phyloP scores from a whole-genome alignment of 345 rosid species.

The Clausena lansium region DNA sequence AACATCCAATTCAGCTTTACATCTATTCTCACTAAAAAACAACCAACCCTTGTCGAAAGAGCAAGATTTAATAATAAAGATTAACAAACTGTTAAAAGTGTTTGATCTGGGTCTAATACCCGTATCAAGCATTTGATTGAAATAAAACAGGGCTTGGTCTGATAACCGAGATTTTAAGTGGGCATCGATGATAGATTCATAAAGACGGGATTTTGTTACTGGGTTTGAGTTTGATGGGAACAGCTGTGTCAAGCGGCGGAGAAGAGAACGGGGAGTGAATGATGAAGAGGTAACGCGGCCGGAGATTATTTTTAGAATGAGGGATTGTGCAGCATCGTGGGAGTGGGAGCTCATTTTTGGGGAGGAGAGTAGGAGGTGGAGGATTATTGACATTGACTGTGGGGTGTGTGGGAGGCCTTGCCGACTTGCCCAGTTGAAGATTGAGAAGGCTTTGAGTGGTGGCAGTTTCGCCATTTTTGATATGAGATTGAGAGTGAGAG shows the following conservation, averaged over 20 bases:
- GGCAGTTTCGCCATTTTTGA: constrained; percentile 52
- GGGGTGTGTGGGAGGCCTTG: constrained; percentile 46
- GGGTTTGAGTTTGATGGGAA: constrained; percentile 8
- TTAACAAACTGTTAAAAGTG: constrained; percentile 46
- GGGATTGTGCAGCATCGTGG: constrained; percentile 37
- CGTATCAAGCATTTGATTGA: constrained; percentile 44
- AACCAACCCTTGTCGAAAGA: constrained; percentile 43
- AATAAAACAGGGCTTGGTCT: constrained; percentile 43
- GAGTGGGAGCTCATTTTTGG: constrained; percentile 18
- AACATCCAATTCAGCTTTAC: constrained; percentile 40
- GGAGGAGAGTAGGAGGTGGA: constrained; percentile 42
- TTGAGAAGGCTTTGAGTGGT: constrained; percentile 43
- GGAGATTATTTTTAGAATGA: constrained; percentile 47
- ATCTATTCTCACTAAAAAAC: constrained; percentile 38
- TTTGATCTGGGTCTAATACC: constrained; percentile 43
- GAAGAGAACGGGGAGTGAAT: constrained; percentile 47
- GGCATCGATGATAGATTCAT: constrained; percentile 50
- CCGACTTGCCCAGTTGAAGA: constrained; percentile 29
- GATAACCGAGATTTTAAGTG: constrained; percentile 41
- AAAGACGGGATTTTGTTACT: constrained; percentile 24
- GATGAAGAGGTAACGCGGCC: constrained; percentile 42
- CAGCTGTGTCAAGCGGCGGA: constrained; percentile 35
- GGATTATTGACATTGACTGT: constrained; percentile 44
- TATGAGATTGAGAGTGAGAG: constrained; percentile 17
- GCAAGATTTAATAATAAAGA: constrained; percentile 34